These are phyloP conservation scores for Pythium plurisporium DNA, from an alignment of 352 stramenopile species.

Conservation along the genomic window DNA sequence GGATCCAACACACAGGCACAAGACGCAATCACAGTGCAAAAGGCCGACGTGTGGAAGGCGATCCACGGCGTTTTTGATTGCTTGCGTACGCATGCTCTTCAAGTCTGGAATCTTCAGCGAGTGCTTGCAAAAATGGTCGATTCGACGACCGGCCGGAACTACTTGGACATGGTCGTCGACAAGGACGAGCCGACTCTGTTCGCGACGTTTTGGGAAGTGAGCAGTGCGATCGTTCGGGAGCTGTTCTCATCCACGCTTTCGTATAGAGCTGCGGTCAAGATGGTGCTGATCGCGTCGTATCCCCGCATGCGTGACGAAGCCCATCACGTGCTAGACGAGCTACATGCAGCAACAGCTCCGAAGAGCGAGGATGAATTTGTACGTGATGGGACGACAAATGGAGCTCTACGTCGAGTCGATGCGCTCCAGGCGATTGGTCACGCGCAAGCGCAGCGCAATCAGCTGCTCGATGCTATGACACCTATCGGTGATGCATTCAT, in stretches of 20 bases:
- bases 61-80: constrained; percentile 75
- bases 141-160: constrained; percentile 34
- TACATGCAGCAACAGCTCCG: constrained; percentile 46
- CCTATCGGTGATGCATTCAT: constrained; percentile 69
- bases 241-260: constrained; percentile 55
- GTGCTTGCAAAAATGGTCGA: constrained; percentile 79
- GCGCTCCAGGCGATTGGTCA: constrained; percentile 35
- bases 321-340: constrained; percentile 52
- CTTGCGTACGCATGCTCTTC: constrained; percentile 57
- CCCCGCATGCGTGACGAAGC: constrained; percentile 77
- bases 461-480: constrained; percentile 68
- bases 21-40: constrained; percentile 40
- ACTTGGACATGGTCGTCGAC: constrained; percentile 67
- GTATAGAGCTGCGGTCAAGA: constrained; percentile 59
- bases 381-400: constrained; percentile 1
- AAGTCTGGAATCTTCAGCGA: constrained; percentile 87
- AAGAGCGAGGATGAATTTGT: constrained; percentile 8
- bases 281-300: constrained; percentile 69
- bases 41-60: constrained; percentile 76
- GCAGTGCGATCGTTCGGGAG: constrained; percentile 69
- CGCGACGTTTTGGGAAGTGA: constrained; percentile 84
- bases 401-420: constrained; percentile 6
- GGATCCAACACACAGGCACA: neutral
- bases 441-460: constrained; percentile 40
- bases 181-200: constrained; percentile 77